Evolutionary conservation across 176 grass and related monocot genomes (phyloP), one percentile per base, ranked within the genome.

Genomic region (Lolium perenne): DNA sequence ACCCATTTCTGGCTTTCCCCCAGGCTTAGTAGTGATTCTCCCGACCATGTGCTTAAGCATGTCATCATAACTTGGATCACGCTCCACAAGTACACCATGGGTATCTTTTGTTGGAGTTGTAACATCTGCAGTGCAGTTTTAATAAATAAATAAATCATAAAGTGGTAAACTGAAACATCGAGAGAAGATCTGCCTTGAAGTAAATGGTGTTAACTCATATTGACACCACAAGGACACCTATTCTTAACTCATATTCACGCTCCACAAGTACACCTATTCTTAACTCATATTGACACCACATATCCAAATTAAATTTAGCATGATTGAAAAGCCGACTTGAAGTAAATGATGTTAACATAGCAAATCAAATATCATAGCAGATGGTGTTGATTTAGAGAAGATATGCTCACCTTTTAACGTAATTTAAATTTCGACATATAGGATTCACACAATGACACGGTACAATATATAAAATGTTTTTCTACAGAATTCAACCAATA

Each of bases 41-140:
- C 97, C 94, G 55, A 88, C 90, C 97, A 99, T 93, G 78, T 94
- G 93, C 48, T 85, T 92, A 64, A 99, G 97, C 97, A 99, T 96
- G 51, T 94, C 92, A 63, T 99, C 88, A 45, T 99, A 99, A 58
- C 81, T 91, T 87, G 90, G 94, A 89, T 99, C 97, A 66, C 87
- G 88, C 80, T 98, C 92, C 84, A 91, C 88, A 6, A 96, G 88
- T 51, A 89, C 76, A 79, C 47, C 84, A 26, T 81, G 46, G 15
- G 21, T 71, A 83, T 88, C 85, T 87, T 90, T 81, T 55, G 56
- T 46, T 80, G 74, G 12, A 21, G 29, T 8, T 48, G 84, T 67
- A 7, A 87, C 75, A 86, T 94, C 90, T 95, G 72, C 59, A 88
- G 74, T 15, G 23, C 49, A 71, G 82, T 75, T 69, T 10, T 48